Evolutionary conservation across 139 green algal genomes (phyloP), one percentile per base, ranked within the genome.

Genomic region (Mesotaenium endlicherianum): DNA sequence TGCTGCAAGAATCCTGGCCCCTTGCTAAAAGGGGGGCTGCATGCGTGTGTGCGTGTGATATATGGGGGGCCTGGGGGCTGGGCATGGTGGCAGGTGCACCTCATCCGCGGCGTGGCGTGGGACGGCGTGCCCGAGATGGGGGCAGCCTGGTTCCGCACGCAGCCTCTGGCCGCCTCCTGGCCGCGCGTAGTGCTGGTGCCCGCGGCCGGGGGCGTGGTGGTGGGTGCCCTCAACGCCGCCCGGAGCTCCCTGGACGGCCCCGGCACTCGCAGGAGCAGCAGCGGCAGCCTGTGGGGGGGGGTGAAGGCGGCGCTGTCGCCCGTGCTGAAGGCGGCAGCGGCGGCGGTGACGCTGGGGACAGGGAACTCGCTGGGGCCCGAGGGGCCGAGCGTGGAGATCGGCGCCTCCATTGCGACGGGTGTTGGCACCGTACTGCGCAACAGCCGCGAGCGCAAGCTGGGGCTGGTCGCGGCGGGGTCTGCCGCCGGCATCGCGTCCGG

Each of bases 331-430:
- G 44, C 88, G 11, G 67, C 80, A 16, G 92, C 93, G 2, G 91
- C 92, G 3, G 92, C 92, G 6, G 88, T 97, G 70, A 97, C 92
- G 0, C 87, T 97, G 3, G 93, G 94, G 43, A 92, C 86, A 14
- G 95, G 95, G 2, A 92, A 91, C 31, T 95, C 90, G 0, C 86
- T 98, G 45, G 95, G 95, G 0, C 95, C 95, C 0, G 95, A 98
- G 83, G 96, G 94, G 0, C 95, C 95, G 58, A 91, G 77, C 55
- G 95, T 98, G n/a, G 96, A 99, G 81, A 94, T 99, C 36, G 96
- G 95, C 1, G 90, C 90, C 60, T 91, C 91, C 77, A 89, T 92
- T 17, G 95, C 94, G 1, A 84, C 86, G 0, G 90, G 89, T 5
- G 45, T 97, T 17, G 87, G 87, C 0, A 87, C 83, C 4, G 84